Evolutionary conservation across 2,329 filamentous ascomycete genomes (phyloP).

Genomic region (Aspergillus glaucus): DNA sequence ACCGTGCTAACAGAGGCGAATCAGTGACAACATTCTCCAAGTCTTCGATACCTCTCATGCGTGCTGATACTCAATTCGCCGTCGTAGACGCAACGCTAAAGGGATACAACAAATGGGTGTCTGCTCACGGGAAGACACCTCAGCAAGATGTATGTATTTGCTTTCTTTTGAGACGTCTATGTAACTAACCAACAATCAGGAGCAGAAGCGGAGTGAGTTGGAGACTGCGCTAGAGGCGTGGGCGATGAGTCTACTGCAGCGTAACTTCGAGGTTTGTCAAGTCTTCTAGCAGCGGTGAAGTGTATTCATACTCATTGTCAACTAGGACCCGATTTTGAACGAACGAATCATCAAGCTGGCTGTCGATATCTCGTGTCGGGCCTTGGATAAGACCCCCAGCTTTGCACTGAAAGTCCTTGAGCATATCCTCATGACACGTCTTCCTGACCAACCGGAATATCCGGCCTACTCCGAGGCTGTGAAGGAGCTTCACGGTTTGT

Average conservation of each 20-base stretch:
- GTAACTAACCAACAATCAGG: slow-evolving; percentile 12
- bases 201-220: slow-evolving; percentile 33
- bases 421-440: slow-evolving; percentile 78
- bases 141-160: slow-evolving; percentile 39
- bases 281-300: neutral
- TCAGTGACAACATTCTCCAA: slow-evolving; percentile 35
- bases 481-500: slow-evolving; percentile 77
- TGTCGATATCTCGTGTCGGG: slow-evolving; percentile 77
- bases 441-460: slow-evolving; percentile 64
- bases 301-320: neutral
- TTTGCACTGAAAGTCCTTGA: slow-evolving; percentile 89
- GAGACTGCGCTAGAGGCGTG: slow-evolving; percentile 36
- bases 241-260: slow-evolving; percentile 36
- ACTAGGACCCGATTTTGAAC: slow-evolving; percentile 69
- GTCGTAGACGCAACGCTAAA: slow-evolving; percentile 84
- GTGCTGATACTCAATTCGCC: slow-evolving; percentile 81
- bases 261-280: slow-evolving; percentile 31
- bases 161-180: neutral
- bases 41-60: slow-evolving; percentile 47
- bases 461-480: slow-evolving; percentile 78
- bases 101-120: slow-evolving; percentile 77
- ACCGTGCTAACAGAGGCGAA: slow-evolving; percentile 1
- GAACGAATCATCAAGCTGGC: slow-evolving; percentile 76
- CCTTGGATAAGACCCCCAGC: slow-evolving; percentile 66
- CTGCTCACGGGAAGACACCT: slow-evolving; percentile 45